Evolutionary conservation across 805 yeast species (phyloP).

Genomic region (Wickerhamomyces ciferrii): DNA sequence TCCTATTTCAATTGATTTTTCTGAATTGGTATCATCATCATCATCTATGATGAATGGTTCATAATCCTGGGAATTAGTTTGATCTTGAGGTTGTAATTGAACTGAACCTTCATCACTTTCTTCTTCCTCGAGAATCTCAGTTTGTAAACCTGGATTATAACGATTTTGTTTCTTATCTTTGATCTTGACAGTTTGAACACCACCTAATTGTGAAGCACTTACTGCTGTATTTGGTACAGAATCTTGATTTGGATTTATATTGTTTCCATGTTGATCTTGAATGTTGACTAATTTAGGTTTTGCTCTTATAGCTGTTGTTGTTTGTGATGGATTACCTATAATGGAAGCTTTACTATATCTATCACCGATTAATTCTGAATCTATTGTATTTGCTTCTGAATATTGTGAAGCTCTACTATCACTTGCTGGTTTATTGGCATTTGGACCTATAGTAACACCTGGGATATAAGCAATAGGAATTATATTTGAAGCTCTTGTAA

Average conservation of each 20-base stretch:
- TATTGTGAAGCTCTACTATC: constrained; percentile 27
- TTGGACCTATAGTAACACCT: constrained; percentile 66
- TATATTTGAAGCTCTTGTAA: constrained; percentile 80
- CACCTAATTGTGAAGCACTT: constrained; percentile 18
- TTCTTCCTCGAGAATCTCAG: constrained; percentile 11
- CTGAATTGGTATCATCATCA: constrained; percentile 5
- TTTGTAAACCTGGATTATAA: constrained; percentile 6
- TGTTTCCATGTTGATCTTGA: neutral
- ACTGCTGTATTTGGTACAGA: constrained; percentile 18
- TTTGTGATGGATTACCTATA: constrained; percentile 30
- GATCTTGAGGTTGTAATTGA: neutral
- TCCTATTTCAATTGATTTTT: neutral
- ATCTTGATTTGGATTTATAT: constrained; percentile 4
- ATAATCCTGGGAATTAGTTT: constrained; percentile 8
- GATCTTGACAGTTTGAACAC: constrained; percentile 18
- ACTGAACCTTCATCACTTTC: constrained; percentile 9
- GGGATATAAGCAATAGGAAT: constrained; percentile 93
- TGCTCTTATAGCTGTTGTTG: constrained; percentile 72
- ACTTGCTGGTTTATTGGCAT: constrained; percentile 11
- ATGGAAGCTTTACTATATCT: constrained; percentile 38
- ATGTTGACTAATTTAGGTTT: constrained; percentile 66
- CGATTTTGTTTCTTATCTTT: constrained; percentile 7
- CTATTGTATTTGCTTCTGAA: constrained; percentile 10
- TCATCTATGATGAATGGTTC: constrained; percentile 22
- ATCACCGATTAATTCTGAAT: constrained; percentile 25